phyloP scores from a whole-genome alignment of 2,329 filamentous ascomycete genomes.

The Zarea fungicola region DNA sequence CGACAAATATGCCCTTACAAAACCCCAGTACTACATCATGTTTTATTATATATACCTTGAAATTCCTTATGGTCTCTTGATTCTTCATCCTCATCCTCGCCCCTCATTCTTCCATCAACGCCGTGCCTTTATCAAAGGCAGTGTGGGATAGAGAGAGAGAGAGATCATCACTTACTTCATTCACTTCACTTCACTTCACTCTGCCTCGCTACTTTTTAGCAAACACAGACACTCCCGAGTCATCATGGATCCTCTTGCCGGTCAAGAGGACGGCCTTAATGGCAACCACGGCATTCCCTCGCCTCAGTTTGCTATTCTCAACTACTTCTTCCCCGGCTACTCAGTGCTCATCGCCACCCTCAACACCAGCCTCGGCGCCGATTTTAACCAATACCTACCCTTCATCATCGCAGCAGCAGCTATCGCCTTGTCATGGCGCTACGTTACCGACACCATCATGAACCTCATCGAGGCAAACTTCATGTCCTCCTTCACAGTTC shows the following conservation, averaged over 20 bases:
- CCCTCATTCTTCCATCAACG: not conserved
- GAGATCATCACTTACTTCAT: no score
- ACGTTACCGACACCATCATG: slow-evolving; percentile 45
- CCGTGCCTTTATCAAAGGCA: no score
- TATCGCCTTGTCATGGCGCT: slow-evolving; percentile 47
- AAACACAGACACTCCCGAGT: not conserved
- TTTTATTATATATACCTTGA: not conserved
- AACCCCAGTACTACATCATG: not conserved
- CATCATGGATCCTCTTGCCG: slow-evolving; percentile 5
- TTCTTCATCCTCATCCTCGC: not conserved
- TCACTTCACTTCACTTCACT: no score
- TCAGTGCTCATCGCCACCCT: slow-evolving; percentile 50
- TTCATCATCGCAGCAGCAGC: slow-evolving; percentile 46
- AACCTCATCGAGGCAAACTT: slow-evolving; percentile 47
- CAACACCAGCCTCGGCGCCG: slow-evolving; percentile 53
- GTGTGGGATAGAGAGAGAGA: no score
- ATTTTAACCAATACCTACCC: slow-evolving; percentile 59
- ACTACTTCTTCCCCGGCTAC: slow-evolving; percentile 63
- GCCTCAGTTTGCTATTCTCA: slow-evolving; percentile 46
- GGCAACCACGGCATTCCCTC: slow-evolving; percentile 13
- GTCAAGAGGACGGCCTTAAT: not conserved
- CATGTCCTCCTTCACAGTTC: slow-evolving; percentile 62
- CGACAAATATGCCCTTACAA: not conserved
- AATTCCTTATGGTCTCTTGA: no score
- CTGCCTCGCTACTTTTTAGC: no score